phyloP scores from a whole-genome alignment of 1,284 basidiomycete species.

The Malassezia restricta region DNA sequence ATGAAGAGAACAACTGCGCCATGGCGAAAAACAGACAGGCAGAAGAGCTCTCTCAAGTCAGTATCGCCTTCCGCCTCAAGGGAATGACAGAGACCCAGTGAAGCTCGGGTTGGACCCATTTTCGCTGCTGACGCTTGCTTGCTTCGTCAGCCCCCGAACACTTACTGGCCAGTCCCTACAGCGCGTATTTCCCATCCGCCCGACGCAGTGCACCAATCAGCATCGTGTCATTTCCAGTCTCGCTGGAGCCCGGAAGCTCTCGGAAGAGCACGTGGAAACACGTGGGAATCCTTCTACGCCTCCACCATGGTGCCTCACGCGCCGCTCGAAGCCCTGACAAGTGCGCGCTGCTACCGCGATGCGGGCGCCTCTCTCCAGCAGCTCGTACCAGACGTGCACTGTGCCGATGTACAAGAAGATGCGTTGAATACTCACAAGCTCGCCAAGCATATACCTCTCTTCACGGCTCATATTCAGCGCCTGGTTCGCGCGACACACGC shows the following conservation, averaged over 20 bases:
- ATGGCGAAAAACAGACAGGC: conserved; percentile 3
- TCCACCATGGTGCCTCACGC: not conserved
- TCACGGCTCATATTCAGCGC: conserved; percentile 7
- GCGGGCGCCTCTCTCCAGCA: not conserved
- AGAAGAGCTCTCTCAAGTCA: conserved; percentile 7
- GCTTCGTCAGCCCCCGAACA: not conserved
- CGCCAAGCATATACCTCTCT: conserved; percentile 14
- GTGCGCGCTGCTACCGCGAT: conserved; percentile 10
- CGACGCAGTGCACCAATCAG: conserved; percentile 8
- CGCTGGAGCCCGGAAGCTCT: conserved; percentile 3
- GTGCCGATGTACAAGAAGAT: not conserved
- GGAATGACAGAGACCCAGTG: conserved; percentile 8
- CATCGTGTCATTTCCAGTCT: conserved; percentile 7
- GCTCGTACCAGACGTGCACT: too few relatives aligned
- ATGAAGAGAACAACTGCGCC: conserved; percentile 17
- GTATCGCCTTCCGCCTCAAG: conserved; percentile 11
- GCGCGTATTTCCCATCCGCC: conserved; percentile 13
- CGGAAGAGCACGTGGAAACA: conserved; percentile 9
- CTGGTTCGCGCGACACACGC: not conserved
- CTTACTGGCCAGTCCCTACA: conserved; percentile 4
- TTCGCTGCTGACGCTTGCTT: conserved; percentile 5
- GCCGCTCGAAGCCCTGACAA: conserved; percentile 10
- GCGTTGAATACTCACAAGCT: conserved; percentile 2
- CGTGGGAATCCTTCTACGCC: conserved; percentile 1
- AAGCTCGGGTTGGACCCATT: conserved; percentile 15